Evolutionary conservation across 192 early-diverging fungal species (phyloP).

Genomic region (Funneliformis geosporum): DNA sequence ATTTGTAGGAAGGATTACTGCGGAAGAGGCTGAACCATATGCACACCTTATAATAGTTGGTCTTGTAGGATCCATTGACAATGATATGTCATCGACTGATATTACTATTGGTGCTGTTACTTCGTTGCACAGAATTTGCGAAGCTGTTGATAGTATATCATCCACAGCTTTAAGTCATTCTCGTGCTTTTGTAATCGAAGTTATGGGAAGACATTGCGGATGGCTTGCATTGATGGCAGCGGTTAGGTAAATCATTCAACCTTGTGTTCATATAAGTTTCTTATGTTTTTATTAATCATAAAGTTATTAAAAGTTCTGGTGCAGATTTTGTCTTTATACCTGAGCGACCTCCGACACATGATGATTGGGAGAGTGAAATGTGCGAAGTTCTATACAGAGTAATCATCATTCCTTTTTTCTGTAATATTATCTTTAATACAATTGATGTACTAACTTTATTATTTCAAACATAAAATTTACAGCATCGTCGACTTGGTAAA

Average conservation of each 20-base stretch:
- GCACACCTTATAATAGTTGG: conserved; percentile 90
- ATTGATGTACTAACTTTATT: background rate
- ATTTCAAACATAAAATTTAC: conserved; percentile 15
- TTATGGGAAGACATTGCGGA: conserved; percentile 98
- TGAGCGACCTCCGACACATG: conserved; percentile 83
- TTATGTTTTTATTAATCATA: background rate
- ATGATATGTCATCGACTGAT: conserved; percentile 86
- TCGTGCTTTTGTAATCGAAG: conserved; percentile 96
- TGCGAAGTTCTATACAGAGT: conserved; percentile 71
- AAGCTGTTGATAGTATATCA: conserved; percentile 88
- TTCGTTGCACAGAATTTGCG: conserved; percentile 93
- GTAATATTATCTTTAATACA: conserved; percentile 4
- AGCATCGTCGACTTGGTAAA: conserved; percentile 80
- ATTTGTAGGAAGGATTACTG: conserved; percentile 45
- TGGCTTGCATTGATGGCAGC: conserved; percentile 91
- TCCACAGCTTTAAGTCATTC: conserved; percentile 93
- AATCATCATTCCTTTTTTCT: conserved; percentile 1
- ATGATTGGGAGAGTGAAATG: conserved; percentile 89
- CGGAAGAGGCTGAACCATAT: conserved; percentile 60
- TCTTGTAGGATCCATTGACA: conserved; percentile 96
- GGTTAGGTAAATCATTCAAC: conserved; percentile 46
- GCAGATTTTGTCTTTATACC: conserved; percentile 97
- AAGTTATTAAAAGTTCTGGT: conserved; percentile 57
- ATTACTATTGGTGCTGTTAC: conserved; percentile 96
- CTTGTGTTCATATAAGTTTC: background rate